A percentile compares a stretch with the other conserved stretches of the same genome.
Conservation (phyloP, 306 rosid genomes). For the Prunus salicina region DNA sequence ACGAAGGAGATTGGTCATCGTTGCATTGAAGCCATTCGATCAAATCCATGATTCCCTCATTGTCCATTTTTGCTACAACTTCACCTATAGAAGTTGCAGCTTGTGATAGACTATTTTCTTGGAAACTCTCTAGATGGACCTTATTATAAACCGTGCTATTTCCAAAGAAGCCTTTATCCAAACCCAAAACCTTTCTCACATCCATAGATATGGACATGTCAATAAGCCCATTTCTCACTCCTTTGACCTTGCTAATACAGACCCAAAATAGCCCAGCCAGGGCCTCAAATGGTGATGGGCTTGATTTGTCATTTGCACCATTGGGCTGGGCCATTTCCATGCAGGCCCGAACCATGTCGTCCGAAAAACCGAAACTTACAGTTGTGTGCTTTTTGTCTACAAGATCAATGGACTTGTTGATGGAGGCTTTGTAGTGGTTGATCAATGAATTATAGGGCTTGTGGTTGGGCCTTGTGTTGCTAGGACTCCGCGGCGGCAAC, state of each 20-base stretch:
- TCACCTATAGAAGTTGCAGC: constrained; percentile 40
- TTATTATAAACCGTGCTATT: constrained; percentile 52
- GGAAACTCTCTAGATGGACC: constrained; percentile 25
- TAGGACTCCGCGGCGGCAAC: constrained; percentile 23
- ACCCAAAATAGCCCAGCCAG: constrained; percentile 64
- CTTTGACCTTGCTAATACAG: constrained; percentile 49
- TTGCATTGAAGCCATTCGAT: constrained; percentile 49
- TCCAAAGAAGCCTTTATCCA: constrained; percentile 48
- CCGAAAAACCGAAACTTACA: constrained; percentile 40
- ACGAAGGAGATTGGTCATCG: neutral
- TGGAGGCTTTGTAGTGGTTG: constrained; percentile 36
- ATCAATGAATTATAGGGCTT: constrained; percentile 32
- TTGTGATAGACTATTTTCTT: constrained; percentile 17
- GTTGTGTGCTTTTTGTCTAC: constrained; percentile 33
- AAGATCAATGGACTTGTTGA: constrained; percentile 26
- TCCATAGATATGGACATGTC: constrained; percentile 54
- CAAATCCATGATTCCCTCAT: constrained; percentile 41
- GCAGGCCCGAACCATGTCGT: constrained; percentile 48
- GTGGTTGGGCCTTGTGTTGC: constrained; percentile 23
- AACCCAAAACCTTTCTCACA: constrained; percentile 23
- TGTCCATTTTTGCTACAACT: constrained; percentile 44
- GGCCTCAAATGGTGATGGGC: constrained; percentile 54
- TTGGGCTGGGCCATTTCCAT: constrained; percentile 37
- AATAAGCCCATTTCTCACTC: constrained; percentile 35
- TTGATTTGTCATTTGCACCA: neutral